Evolutionary conservation across 2,329 filamentous ascomycete genomes (phyloP), one percentile per base, ranked within the genome.

Genomic region (Arthrobotrys pseudoclavata): DNA sequence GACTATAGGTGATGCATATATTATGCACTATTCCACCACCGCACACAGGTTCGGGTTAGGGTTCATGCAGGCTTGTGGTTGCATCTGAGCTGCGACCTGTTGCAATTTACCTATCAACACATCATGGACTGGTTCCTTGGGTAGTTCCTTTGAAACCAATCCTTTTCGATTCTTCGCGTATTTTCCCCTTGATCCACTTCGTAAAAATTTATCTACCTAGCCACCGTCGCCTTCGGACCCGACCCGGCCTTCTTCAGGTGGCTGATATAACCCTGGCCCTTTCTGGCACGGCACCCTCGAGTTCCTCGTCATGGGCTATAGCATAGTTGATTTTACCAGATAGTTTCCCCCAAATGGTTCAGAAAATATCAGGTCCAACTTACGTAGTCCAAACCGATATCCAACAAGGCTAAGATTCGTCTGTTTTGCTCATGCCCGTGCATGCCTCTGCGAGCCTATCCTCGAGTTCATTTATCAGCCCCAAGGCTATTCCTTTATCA

Each of bases 21-120:
- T 4, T 18, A 18, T 26, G 22, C 26, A 53, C 1, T 53, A 18
- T 31, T 53, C 50, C 26, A 13, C 50, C 24, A 26, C 31, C 42
- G 42, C 42, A 45, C 42, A 45, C 42, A 45, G 42, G 42, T 20
- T 45, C 42, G 42, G n/a, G 6, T 45, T 45, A n/a, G 42, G 42
- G 42, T 20, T 20, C 1, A 9, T 45, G 15, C 42, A 45, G 42
- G 42, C 42, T 20, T 45, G 37, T n/a, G 20, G n/a, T 20, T 45
- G n/a, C 42, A 45, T 20, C 7, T n/a, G 42, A 40, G 13, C 3
- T 48, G n/a, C 45, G 7, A 37, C 18, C 42, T 77, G 74, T 77
- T 77, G 74, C 53, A 77, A 77, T 77, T 77, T 77, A 18, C 18
- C 74, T n/a, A 68, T 50, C 74, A 77, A 77, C 74, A 77, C 74